A percentile compares a stretch with the other conserved stretches of the same genome.
Conservation (phyloP, 2,329 filamentous ascomycete genomes). For the Pseudogymnoascus pannorum region DNA sequence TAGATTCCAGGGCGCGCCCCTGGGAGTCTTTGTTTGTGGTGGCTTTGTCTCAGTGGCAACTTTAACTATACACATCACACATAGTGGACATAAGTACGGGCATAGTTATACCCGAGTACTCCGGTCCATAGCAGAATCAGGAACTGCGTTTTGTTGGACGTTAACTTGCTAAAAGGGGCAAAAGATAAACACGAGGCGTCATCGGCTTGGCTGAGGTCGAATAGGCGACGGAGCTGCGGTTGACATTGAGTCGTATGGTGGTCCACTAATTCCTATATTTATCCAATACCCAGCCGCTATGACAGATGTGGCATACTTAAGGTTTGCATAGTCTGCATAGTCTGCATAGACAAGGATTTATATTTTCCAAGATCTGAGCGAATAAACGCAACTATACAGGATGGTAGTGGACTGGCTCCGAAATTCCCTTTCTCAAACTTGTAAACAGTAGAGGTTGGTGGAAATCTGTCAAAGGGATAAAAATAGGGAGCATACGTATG, state of each 20-base stretch:
- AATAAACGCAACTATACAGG: too few species aligned
- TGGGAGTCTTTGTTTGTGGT: background rate
- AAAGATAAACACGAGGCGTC: slow-evolving; percentile 5
- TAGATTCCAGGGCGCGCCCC: background rate
- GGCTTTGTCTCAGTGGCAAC: background rate
- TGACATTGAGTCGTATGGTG: slow-evolving; percentile 2
- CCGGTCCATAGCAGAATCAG: background rate
- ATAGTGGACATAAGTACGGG: background rate
- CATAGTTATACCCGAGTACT: background rate
- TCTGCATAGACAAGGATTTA: too few species aligned
- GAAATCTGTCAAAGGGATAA: background rate
- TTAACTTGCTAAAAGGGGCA: background rate
- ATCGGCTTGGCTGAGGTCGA: background rate
- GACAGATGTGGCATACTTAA: slow-evolving; percentile 4
- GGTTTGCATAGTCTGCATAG: background rate
- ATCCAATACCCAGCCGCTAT: background rate
- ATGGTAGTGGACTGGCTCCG: too few species aligned
- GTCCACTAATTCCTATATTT: background rate
- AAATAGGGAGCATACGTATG: background rate
- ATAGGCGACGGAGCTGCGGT: background rate
- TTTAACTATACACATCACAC: too few species aligned
- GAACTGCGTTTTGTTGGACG: background rate
- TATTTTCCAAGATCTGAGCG: background rate
- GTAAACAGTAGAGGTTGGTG: background rate
- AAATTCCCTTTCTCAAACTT: too few species aligned